phyloP scores from a whole-genome alignment of 306 rosid genomes.

The Citrullus colocynthis region DNA sequence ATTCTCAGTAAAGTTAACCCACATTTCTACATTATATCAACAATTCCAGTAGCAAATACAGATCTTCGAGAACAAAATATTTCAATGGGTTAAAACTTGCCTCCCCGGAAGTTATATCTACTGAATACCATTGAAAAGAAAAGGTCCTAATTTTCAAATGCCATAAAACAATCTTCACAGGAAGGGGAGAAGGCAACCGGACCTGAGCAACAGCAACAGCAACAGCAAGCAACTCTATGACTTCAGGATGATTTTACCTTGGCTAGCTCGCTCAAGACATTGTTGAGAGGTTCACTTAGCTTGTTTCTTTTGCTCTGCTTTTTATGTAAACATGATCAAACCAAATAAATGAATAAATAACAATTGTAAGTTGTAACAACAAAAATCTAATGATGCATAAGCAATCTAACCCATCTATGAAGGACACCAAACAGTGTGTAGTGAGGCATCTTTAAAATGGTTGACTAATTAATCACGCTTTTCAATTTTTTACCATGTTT shows the following conservation, averaged over 20 bases:
- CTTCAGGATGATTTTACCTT: slow-evolving; percentile 30
- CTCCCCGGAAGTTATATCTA: neutral
- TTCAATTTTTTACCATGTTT: neutral
- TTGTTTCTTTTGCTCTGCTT: slow-evolving; percentile 40
- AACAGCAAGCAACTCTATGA: neutral
- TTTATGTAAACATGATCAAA: slow-evolving; percentile 8
- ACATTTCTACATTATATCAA: neutral
- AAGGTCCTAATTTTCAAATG: neutral
- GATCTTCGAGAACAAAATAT: neutral
- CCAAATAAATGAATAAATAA: neutral
- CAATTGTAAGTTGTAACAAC: neutral
- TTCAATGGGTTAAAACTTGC: neutral
- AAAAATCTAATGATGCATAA: neutral
- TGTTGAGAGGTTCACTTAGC: slow-evolving; percentile 30
- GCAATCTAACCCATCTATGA: neutral
- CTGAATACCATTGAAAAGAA: neutral
- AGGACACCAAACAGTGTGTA: neutral
- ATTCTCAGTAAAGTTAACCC: neutral
- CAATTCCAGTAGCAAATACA: neutral
- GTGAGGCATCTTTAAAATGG: neutral
- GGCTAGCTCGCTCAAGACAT: slow-evolving; percentile 39
- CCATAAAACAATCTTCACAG: slow-evolving; percentile 11
- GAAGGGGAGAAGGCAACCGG: neutral
- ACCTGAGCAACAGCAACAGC: neutral
- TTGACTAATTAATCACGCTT: neutral